Evolutionary conservation across 2,329 filamentous ascomycete genomes (phyloP).

Genomic region (Fusarium sp.): DNA sequence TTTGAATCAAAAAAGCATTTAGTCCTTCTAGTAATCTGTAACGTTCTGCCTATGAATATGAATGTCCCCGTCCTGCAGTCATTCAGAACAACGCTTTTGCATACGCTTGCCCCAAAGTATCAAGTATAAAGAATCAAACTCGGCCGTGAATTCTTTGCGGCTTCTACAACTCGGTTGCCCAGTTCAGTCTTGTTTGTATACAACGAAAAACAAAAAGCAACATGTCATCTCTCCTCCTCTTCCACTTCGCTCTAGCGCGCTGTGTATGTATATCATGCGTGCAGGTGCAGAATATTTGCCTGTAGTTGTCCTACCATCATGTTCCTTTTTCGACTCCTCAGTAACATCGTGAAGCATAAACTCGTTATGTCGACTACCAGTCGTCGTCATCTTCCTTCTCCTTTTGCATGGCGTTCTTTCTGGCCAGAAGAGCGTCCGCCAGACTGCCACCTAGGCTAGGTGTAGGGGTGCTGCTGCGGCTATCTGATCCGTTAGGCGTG

Average conservation of each 20-base stretch:
- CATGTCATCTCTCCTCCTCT: slow-evolving; percentile 27
- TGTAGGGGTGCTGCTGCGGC: slow-evolving; percentile 78
- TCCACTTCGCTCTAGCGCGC: slow-evolving; percentile 25
- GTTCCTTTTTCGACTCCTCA: slow-evolving; percentile 32
- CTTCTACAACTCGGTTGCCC: slow-evolving; percentile 45
- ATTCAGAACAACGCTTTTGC: slow-evolving; percentile 14
- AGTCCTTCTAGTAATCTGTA: slow-evolving; percentile 35
- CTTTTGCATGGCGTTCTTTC: slow-evolving; percentile 81
- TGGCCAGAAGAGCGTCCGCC: slow-evolving; percentile 81
- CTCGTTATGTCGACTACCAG: slow-evolving; percentile 63
- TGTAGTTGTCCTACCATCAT: slow-evolving; percentile 20
- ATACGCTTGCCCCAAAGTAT: slow-evolving; percentile 39
- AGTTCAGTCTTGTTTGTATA: slow-evolving; percentile 47
- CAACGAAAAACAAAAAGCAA: slow-evolving; percentile 33
- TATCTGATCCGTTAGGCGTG: slow-evolving; percentile 67
- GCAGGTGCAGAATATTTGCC: slow-evolving; percentile 20
- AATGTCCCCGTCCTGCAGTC: slow-evolving; percentile 21
- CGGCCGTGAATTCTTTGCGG: slow-evolving; percentile 38
- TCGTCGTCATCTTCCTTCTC: slow-evolving; percentile 77
- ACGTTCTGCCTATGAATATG: slow-evolving; percentile 29
- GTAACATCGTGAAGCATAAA: slow-evolving; percentile 44
- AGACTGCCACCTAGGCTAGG: slow-evolving; percentile 79
- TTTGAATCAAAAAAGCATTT: slow-evolving; percentile 26
- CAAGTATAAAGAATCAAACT: slow-evolving; percentile 45
- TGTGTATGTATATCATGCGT: slow-evolving; percentile 20